These are phyloP conservation scores for Cytidiella melzeri DNA, from an alignment of 768 basidiomycete genomes.

Conservation along the genomic window DNA sequence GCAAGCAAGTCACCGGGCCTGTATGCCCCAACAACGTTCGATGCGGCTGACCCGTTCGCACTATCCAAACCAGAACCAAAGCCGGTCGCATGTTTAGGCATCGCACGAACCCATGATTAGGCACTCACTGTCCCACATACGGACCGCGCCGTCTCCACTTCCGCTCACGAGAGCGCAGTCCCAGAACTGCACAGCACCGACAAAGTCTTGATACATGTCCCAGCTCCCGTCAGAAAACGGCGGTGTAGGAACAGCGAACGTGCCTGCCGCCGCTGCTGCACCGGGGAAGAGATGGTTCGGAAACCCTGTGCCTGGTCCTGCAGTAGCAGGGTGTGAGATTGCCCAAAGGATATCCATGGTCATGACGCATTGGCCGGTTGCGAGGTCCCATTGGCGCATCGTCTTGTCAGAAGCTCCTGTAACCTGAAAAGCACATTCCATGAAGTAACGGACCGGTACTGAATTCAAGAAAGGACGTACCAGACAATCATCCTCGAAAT, in stretches of 20 bases:
- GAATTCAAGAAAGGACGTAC: conserved; percentile 55
- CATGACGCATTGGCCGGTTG: conserved; percentile 95
- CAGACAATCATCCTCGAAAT: conserved; percentile 92
- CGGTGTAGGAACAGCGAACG: conserved; percentile 79
- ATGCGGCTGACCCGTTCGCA: conserved; percentile 97
- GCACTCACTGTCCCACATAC: conserved; percentile 98
- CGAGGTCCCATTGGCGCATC: conserved; percentile 95
- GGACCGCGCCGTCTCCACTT: conserved; percentile 92
- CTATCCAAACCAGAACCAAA: too few relatives aligned
- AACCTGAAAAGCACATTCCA: conserved; percentile 77
- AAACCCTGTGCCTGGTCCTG: conserved; percentile 33
- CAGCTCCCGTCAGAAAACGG: conserved; percentile 86
- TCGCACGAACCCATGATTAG: neutral
- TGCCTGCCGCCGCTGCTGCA: conserved; percentile 47
- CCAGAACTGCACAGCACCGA: conserved; percentile 98
- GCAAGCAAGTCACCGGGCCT: conserved; percentile 85
- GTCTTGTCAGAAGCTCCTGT: conserved; percentile 99
- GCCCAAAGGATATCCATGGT: conserved; percentile 99
- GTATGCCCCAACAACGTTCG: conserved; percentile 91
- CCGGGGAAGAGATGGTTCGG: conserved; percentile 46
- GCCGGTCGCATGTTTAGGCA: neutral
- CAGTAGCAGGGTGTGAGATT: conserved; percentile 77
- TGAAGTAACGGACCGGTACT: too few relatives aligned
- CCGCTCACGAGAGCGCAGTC: conserved; percentile 96
- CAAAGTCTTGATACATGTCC: conserved; percentile 96